phyloP scores from a whole-genome alignment of 2,329 filamentous ascomycete genomes.

The Nectriaceae sp. region DNA sequence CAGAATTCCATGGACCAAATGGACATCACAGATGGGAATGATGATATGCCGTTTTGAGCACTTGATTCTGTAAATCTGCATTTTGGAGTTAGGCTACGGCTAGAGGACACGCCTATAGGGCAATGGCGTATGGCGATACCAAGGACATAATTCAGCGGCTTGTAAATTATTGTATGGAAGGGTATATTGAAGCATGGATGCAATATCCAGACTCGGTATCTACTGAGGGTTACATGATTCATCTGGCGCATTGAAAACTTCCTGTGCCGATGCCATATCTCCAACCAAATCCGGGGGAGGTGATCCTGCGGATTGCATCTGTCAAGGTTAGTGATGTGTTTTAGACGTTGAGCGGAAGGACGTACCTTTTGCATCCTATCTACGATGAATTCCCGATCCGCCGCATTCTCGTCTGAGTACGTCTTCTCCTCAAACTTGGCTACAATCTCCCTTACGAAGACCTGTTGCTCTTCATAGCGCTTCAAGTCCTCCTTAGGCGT shows the following conservation, averaged over 20 bases:
- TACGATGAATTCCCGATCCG: slow-evolving; percentile 89
- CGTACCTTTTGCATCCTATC: slow-evolving; percentile 96
- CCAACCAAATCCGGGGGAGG: slow-evolving; percentile 90
- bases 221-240: slow-evolving; percentile 66
- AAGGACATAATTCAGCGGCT: slow-evolving; percentile 7
- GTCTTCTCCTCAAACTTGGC: slow-evolving; percentile 79
- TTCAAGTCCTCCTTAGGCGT: slow-evolving; percentile 72
- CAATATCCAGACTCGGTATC: slow-evolving; percentile 28
- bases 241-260: slow-evolving; percentile 62
- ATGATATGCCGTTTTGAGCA: slow-evolving; percentile 16
- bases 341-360: neutral
- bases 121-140: slow-evolving; percentile 24
- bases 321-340: slow-evolving; percentile 6
- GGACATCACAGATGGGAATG: slow-evolving; percentile 45
- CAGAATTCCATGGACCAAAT: slow-evolving; percentile 41
- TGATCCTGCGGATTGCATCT: slow-evolving; percentile 97
- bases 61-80: slow-evolving; percentile 4
- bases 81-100: slow-evolving; percentile 19
- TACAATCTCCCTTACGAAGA: slow-evolving; percentile 82
- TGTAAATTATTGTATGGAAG: slow-evolving; percentile 28
- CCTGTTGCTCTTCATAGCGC: slow-evolving; percentile 79
- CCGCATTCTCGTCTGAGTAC: slow-evolving; percentile 80
- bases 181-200: slow-evolving; percentile 30
- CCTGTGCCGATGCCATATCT: slow-evolving; percentile 82
- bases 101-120: slow-evolving; percentile 12